Evolutionary conservation across 305 asterid genomes (phyloP), one percentile per base, ranked within the genome.

Genomic region (Monarda citriodora): DNA sequence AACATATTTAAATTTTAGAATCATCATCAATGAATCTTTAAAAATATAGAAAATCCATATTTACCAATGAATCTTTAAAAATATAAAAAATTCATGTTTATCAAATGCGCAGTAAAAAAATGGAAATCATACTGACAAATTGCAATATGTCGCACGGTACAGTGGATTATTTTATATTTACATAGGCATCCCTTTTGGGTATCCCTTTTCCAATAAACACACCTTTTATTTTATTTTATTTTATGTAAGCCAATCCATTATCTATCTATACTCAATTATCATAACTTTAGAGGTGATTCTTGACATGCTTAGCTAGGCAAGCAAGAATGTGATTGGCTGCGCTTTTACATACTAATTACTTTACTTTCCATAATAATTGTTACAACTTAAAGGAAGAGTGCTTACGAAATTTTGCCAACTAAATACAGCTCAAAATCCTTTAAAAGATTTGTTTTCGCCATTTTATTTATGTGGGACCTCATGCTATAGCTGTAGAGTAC

Each of bases 391-490:
- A 9, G 40, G 10, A 23, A 26, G 10, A 23, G 3, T 40, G 45
- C 16, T 56, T 17, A 57, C 38, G 47, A 13, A 55, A 58, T 50
- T 58, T 50, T 58, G 60, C 60, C 71, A 42, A 52, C 72, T 59
- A 59, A 67, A 59, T 22, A 53, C 71, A 66, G 53, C 45, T 37
- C 41, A 47, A 31, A 15, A 11, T 53, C 55, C 61, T 44, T 15
- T 15, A 14, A 25, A 53, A 22, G 17, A 34, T 32, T 21, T 50
- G 25, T 29, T 50, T 18, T 47, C 52, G 11, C 52, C 7, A 47
- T 47, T 47, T 18, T 47, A 9, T 18, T 45, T 45, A 45, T n/a
- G 17, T 9, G 52, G 52, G 52, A 47, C 25, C 16, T n/a, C 52
- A 18, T 47, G 15, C 25, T 20, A 41, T 41, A 12, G 7, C 14